Percentiles rank a stretch among this genome's conserved stretches.
Evolutionary conservation across 495 filamentous ascomycete species (phyloP).

Genomic region (Bryoglossum gracile): DNA sequence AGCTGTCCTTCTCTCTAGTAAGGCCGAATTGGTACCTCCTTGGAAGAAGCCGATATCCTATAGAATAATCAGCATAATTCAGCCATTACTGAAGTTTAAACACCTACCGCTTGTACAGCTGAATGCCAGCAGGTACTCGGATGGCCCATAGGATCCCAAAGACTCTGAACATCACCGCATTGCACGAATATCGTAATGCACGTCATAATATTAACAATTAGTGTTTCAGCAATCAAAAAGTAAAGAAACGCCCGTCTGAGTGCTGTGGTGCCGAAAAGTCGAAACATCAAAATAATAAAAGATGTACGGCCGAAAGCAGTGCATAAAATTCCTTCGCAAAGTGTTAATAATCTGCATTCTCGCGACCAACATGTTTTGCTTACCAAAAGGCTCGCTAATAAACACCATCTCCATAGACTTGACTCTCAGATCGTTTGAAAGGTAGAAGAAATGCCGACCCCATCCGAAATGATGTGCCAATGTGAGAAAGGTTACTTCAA

Average conservation of each 20-base stretch:
- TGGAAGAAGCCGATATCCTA: slow-evolving; percentile 10
- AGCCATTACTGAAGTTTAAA: not conserved
- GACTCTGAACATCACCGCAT: slow-evolving; percentile 3
- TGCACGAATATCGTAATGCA: slow-evolving; percentile 14
- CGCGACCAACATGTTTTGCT: not conserved
- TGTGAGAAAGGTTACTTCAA: not conserved
- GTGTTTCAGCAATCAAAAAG: slow-evolving; percentile 2
- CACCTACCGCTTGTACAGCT: slow-evolving; percentile 4
- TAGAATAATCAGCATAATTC: not conserved
- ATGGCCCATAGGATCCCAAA: slow-evolving; percentile 6
- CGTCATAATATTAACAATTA: slow-evolving; percentile 5
- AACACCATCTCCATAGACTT: slow-evolving; percentile 1
- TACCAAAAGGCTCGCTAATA: slow-evolving; percentile 8
- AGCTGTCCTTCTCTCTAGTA: not conserved
- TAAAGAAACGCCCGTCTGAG: not conserved
- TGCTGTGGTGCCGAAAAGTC: slow-evolving; percentile 10
- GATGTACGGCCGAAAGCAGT: slow-evolving; percentile 2
- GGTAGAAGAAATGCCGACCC: slow-evolving; percentile 12
- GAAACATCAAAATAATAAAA: slow-evolving; percentile 4
- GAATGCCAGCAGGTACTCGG: slow-evolving; percentile 10
- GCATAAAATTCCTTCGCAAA: slow-evolving; percentile 2
- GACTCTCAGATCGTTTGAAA: not conserved
- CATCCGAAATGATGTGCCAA: not conserved
- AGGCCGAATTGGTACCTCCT: slow-evolving; percentile 2
- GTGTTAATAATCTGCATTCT: not conserved